Base-by-base conservation (phyloP, 805 yeast species). In the Candida lessepsii region DNA sequence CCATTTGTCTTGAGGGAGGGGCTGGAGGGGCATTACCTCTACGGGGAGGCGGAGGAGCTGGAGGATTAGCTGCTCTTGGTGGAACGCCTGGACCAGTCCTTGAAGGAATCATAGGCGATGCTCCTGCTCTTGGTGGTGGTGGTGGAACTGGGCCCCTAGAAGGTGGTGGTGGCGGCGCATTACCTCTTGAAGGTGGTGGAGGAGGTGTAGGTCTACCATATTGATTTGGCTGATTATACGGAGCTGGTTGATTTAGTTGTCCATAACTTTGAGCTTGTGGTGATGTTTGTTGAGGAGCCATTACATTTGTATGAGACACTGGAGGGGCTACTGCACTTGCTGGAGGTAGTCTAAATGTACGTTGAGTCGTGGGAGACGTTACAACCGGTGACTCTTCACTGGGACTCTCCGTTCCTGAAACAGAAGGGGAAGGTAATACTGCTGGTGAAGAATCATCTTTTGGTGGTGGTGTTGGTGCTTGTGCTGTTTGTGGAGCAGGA, bases 311-410 rank as follows among this genome's bases (percentile, higher is more conserved):
- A 39, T 52, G 52, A 11, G 42, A 38, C 2, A 60, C 59, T 9
- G 59, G 55, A 8, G 70, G 70, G 4, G 61, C 55, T 5, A 49
- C 41, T 2, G 64, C 63, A 35, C 48, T 50, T 28, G 58, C 46
- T 16, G 71, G 71, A 11, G 73, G 71, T 11, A 64, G 56, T 47
- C 70, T 60, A 52, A 67, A 67, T 28, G 44, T 41, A 8, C 59
- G 52, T 38, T 52, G 48, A 9, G 41, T 21, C 3, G 30, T 9
- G 3, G 24, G 24, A 9, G 40, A 35, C 11, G 18, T 36, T 31
- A 44, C 29, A 48, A 35, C 41, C 6, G 46, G 47, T 13, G 30
- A 7, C 20, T 41, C 24, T 4, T 26, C 32, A 9, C 54, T 29
- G n/a, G 46, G 26, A 25, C 40, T 42, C 24, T 49, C 44, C 9